phyloP scores from a whole-genome alignment of 2,329 filamentous ascomycete species.

The Talaromyces marneffei region DNA sequence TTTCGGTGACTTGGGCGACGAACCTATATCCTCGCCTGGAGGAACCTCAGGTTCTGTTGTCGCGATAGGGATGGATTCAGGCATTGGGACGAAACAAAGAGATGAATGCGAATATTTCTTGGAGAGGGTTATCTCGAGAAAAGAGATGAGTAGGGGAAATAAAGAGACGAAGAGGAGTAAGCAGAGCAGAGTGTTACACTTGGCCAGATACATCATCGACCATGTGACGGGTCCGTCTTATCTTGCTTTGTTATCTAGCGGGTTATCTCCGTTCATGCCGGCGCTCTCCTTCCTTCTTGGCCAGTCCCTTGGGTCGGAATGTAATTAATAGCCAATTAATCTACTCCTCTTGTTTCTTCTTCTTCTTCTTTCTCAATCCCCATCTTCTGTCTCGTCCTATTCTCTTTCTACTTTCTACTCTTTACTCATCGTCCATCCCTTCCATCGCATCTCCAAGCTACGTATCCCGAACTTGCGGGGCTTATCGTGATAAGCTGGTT shows the following conservation, averaged over 20 bases:
- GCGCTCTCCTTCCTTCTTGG: neutral
- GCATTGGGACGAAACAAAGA: slow-evolving; percentile 1
- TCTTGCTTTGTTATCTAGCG: slow-evolving; percentile 3
- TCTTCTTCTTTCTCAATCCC: neutral
- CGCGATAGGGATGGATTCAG: slow-evolving; percentile 7
- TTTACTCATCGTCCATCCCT: neutral
- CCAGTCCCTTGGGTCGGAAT: neutral
- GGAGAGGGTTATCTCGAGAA: neutral
- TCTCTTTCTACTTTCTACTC: neutral
- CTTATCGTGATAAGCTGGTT: slow-evolving; percentile 15
- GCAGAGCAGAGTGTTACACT: neutral
- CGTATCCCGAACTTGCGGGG: slow-evolving; percentile 10
- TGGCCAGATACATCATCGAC: neutral
- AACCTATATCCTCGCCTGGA: neutral
- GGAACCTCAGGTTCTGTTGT: neutral
- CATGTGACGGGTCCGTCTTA: slow-evolving; percentile 11
- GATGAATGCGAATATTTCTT: neutral
- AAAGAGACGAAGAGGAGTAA: neutral
- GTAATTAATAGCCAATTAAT: neutral
- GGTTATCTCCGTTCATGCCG: slow-evolving; percentile 5
- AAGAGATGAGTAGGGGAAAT: neutral
- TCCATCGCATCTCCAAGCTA: neutral
- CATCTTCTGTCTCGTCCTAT: neutral
- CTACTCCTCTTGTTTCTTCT: neutral
- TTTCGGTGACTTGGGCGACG: slow-evolving; percentile 9